Conservation (phyloP, 2,329 filamentous ascomycete species). For the Kalmusia sp. region DNA sequence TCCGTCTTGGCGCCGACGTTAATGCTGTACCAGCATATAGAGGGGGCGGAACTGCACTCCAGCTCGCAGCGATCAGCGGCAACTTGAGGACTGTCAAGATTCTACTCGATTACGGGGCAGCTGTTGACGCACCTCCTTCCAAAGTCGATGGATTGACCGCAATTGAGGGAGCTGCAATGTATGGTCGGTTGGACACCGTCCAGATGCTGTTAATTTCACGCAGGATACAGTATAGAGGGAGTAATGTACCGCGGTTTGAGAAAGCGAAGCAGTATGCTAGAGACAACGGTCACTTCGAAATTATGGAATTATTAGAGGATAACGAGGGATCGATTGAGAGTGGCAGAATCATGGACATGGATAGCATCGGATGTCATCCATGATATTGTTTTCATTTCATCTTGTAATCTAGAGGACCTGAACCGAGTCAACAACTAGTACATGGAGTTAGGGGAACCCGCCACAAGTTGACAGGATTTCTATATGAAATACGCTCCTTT, state of each 20-base stretch:
- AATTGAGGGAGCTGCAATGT: slow-evolving; percentile 35
- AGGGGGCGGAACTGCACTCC: slow-evolving; percentile 32
- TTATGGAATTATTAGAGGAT: background rate
- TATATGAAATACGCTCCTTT: too few species aligned
- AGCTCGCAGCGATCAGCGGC: slow-evolving; percentile 33
- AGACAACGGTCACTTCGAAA: slow-evolving; percentile 1
- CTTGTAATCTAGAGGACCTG: too few species aligned
- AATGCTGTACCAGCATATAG: background rate
- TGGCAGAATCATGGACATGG: too few species aligned
- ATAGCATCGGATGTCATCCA: too few species aligned
- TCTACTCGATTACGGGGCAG: slow-evolving; percentile 25
- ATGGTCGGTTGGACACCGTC: slow-evolving; percentile 37
- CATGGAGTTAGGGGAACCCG: too few species aligned
- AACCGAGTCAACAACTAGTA: too few species aligned
- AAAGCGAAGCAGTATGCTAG: background rate
- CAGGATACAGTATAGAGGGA: slow-evolving; percentile 6
- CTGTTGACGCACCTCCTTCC: slow-evolving; percentile 22
- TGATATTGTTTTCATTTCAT: too few species aligned
- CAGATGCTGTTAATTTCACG: slow-evolving; percentile 31
- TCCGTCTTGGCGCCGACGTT: slow-evolving; percentile 6
- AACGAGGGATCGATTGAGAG: too few species aligned
- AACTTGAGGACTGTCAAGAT: slow-evolving; percentile 26
- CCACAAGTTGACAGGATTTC: too few species aligned
- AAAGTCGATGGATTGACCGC: slow-evolving; percentile 27
- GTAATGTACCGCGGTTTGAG: background rate